Percentiles rank a stretch among this genome's conserved stretches.
Conservation (phyloP, 1,139 yeast genomes). For the Scheffersomyces illinoinensis region DNA sequence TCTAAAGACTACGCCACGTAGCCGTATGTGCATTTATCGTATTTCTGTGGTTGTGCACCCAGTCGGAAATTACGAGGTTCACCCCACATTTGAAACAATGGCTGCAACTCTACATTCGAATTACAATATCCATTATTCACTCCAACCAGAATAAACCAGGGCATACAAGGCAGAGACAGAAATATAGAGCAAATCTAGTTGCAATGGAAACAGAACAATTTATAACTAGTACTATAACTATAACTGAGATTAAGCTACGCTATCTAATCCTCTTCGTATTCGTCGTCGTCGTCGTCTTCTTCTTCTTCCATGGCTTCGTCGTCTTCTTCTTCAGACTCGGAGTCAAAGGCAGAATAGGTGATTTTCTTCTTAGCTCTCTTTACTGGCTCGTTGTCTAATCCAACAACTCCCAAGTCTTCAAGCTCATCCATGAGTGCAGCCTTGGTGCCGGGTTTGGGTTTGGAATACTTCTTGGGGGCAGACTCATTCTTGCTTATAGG, state of each 20-base stretch:
- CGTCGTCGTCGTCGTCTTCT: constrained; percentile 10
- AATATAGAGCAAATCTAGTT: too few species aligned
- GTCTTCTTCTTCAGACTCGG: constrained; percentile 8
- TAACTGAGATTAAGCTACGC: constrained; percentile 1
- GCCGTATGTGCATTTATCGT: background rate
- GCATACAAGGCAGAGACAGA: background rate
- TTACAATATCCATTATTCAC: background rate
- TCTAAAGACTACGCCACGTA: background rate
- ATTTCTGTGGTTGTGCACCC: background rate
- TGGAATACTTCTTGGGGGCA: constrained; percentile 1
- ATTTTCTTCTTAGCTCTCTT: constrained; percentile 8
- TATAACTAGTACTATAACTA: background rate
- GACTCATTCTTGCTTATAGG: background rate
- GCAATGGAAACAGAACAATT: background rate
- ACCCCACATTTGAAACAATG: background rate
- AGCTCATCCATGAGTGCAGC: constrained; percentile 19
- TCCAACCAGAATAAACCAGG: too few species aligned
- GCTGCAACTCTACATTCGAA: background rate
- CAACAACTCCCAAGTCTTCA: constrained; percentile 20
- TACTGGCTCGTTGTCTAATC: constrained; percentile 9
- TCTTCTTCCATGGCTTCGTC: constrained; percentile 6
- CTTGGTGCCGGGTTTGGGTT: constrained; percentile 11
- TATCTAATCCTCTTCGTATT: constrained; percentile 7
- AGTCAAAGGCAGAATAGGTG: constrained; percentile 13
- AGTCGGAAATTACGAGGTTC: background rate